A percentile compares a stretch with the other conserved stretches of the same genome.
Evolutionary conservation across 371 early-diverging fungal species (phyloP).

Genomic region (Mucor lusitanicus): DNA sequence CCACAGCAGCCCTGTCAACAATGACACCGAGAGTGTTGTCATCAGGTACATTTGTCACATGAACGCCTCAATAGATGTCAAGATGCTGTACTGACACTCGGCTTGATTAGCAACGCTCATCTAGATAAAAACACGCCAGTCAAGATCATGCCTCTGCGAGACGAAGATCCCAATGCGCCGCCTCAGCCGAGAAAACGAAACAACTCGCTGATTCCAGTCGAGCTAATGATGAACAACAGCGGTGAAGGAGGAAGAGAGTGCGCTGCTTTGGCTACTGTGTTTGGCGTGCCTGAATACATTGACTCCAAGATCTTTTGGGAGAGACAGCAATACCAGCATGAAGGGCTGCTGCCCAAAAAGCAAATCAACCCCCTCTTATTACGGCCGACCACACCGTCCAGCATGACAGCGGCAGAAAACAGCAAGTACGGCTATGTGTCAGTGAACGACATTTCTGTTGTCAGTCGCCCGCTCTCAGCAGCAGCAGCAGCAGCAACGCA

Average conservation of each 20-base stretch:
- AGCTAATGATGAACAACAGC: conserved; percentile 38
- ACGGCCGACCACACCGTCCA: neutral
- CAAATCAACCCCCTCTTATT: neutral
- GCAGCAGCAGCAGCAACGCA: neutral
- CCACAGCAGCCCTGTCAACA: conserved; percentile 10
- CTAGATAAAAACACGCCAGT: neutral
- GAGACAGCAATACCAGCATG: conserved; percentile 22
- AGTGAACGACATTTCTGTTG: conserved; percentile 10
- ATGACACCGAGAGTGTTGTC: conserved; percentile 7
- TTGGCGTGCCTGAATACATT: conserved; percentile 52
- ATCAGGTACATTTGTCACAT: conserved; percentile 3
- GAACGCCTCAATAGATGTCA: neutral
- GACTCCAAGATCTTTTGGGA: conserved; percentile 52
- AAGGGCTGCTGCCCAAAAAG: conserved; percentile 1
- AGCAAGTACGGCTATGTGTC: conserved; percentile 16
- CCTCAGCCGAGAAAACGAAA: conserved; percentile 34
- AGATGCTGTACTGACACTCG: neutral
- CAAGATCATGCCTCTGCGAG: conserved; percentile 21
- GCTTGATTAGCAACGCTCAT: neutral
- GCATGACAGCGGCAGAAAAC: neutral
- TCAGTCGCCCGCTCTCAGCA: conserved; percentile 4
- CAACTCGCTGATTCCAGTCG: conserved; percentile 43
- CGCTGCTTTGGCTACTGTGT: conserved; percentile 51
- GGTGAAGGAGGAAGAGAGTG: conserved; percentile 44
- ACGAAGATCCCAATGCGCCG: conserved; percentile 5